phyloP scores from a whole-genome alignment of 768 basidiomycete genomes.

The Hericium erinaceus region DNA sequence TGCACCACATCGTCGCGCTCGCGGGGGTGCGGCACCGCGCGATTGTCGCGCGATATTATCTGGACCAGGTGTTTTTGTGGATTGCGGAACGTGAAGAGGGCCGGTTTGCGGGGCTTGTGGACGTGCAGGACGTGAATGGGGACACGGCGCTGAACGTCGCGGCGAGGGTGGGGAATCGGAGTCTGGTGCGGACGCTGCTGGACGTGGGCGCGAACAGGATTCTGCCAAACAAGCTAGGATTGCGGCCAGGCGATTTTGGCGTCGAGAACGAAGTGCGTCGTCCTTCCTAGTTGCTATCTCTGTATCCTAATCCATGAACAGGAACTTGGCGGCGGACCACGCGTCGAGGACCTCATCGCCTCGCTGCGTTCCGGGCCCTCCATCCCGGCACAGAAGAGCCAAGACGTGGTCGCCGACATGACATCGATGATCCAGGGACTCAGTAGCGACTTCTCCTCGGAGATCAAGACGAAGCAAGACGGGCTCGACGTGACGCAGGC shows the following conservation, averaged over 20 bases:
- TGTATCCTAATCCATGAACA: constrained; percentile 19
- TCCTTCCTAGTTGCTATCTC: background rate
- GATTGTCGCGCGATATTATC: constrained; percentile 77
- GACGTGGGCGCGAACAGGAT: constrained; percentile 90
- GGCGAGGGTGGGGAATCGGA: constrained; percentile 84
- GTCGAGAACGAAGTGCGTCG: constrained; percentile 76
- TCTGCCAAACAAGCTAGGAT: constrained; percentile 84
- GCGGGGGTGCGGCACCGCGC: constrained; percentile 90
- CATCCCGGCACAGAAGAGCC: constrained; percentile 76
- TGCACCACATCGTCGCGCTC: constrained; percentile 87
- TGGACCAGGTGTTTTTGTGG: constrained; percentile 83
- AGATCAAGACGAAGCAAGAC: constrained; percentile 83
- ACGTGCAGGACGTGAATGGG: constrained; percentile 90
- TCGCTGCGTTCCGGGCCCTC: constrained; percentile 66
- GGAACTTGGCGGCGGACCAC: constrained; percentile 63
- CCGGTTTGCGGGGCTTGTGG: constrained; percentile 72
- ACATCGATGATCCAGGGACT: constrained; percentile 76
- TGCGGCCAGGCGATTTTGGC: constrained; percentile 92
- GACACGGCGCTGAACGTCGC: constrained; percentile 96
- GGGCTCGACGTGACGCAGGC: constrained; percentile 80
- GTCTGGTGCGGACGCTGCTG: constrained; percentile 75
- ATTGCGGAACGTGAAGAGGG: constrained; percentile 71
- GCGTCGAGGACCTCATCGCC: constrained; percentile 74
- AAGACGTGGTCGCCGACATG: constrained; percentile 83
- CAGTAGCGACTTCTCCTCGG: constrained; percentile 67